Base-by-base conservation (phyloP, 2,329 filamentous ascomycete species). In the Arthrobotrys sphaeroides region DNA sequence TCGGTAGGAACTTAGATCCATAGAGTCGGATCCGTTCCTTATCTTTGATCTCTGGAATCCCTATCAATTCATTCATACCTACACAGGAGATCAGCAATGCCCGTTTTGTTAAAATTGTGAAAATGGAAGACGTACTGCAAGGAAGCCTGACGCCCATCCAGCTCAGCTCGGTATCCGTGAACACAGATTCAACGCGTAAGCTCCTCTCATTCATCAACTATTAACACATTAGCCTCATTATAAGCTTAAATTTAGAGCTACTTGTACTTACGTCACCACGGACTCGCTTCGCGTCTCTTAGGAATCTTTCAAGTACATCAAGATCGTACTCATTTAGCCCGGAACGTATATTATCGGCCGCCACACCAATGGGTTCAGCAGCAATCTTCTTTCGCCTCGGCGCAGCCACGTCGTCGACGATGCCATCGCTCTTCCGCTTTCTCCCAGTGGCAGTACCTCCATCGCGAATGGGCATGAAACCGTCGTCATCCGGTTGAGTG, bases 91-190 rank as follows among this genome's bases (percentile, higher is more conserved):
- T 55, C 57, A 62, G 49, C 12, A 28, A 22, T 4, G n/a, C 12
- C 3, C 16, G 7, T 12, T 16, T n/a, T 6, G 31, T 10, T 7
- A 3, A 20, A 31, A 31, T 16, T 24, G 5, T 10, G 18, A 43
- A 9, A 42, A 5, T 42, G n/a, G 33, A 51, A 47, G 12, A 62
- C 78, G 26, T 77, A 6, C 85, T 88, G 5, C 84, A 85, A 0
- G 91, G 91, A 85, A 91, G 90, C 33, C 85, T 82, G 57, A 93
- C 88, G 10, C 88, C 90, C 90, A 95, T 94, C 78, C 90, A 87
- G 36, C 89, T 88, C 59, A 93, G 86, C 12, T 92, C 85, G 20
- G 85, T 85, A 74, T 93, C 90, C 0, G 88, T 89, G 80, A 95
- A 95, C 0, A 90, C 84, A 2, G 86, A 85, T 2, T 77, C 75